Percentiles rank a stretch among this genome's conserved stretches.
phyloP scores from a whole-genome alignment of 1,284 basidiomycete genomes.

The Tilletiaria anomala region DNA sequence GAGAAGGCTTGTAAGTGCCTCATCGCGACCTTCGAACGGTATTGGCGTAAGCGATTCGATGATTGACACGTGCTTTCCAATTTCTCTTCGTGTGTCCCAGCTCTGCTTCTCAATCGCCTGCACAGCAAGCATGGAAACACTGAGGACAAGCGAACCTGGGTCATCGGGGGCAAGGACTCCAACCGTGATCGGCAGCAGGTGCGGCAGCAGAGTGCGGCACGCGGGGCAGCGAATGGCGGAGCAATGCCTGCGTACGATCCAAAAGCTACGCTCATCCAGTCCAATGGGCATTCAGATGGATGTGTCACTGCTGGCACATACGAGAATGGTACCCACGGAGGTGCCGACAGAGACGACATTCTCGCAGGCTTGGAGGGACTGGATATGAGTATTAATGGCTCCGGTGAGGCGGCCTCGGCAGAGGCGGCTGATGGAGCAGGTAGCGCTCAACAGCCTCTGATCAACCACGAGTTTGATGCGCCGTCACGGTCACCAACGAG shows the following conservation, averaged over 20 bases:
- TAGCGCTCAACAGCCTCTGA: too few relatives aligned
- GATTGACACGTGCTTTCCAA: neutral
- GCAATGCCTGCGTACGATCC: constrained; percentile 26
- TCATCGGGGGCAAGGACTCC: constrained; percentile 81
- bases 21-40: too few relatives aligned
- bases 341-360: constrained; percentile 4
- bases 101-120: constrained; percentile 60
- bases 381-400: constrained; percentile 47
- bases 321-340: constrained; percentile 5
- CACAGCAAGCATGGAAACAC: constrained; percentile 71
- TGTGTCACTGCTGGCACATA: constrained; percentile 14
- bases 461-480: too few relatives aligned
- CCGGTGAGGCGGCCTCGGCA: neutral
- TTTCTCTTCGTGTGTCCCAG: constrained; percentile 2
- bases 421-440: too few relatives aligned
- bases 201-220: constrained; percentile 45
- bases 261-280: constrained; percentile 17
- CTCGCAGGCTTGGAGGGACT: constrained; percentile 56
- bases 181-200: constrained; percentile 59
- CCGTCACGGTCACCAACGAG: constrained; percentile 27
- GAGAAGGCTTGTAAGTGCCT: constrained; percentile 70
- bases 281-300: constrained; percentile 13
- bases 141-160: constrained; percentile 77
- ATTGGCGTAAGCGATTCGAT: neutral
- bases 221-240: constrained; percentile 32